phyloP scores from a whole-genome alignment of 2,329 filamentous ascomycete species.

The Penicillium sp. region DNA sequence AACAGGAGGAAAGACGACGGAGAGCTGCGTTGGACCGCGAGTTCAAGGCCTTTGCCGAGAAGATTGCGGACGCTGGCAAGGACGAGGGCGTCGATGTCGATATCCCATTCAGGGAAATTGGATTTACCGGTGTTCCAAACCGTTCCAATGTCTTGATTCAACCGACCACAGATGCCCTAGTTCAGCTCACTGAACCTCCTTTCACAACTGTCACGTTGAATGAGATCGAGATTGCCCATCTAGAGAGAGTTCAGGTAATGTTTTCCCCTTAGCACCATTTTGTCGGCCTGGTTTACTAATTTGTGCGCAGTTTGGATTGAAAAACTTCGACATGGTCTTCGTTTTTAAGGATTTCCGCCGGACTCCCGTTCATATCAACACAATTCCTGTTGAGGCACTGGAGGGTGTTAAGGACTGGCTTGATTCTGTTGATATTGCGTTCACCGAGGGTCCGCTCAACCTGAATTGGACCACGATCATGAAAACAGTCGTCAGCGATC shows the following conservation, averaged over 20 bases:
- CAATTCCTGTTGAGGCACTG: conserved; percentile 90
- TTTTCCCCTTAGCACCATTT: background rate
- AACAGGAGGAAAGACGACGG: conserved; percentile 91
- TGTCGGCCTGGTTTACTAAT: conserved; percentile 24
- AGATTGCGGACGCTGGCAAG: conserved; percentile 92
- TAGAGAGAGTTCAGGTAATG: conserved; percentile 77
- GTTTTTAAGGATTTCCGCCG: conserved; percentile 96
- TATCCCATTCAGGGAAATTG: conserved; percentile 93
- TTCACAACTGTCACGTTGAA: conserved; percentile 95
- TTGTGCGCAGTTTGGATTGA: conserved; percentile 76
- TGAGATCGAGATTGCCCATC: conserved; percentile 92
- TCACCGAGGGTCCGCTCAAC: conserved; percentile 91
- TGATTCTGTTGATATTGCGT: conserved; percentile 92
- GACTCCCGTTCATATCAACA: conserved; percentile 93
- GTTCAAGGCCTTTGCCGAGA: conserved; percentile 95
- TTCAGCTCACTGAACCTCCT: conserved; percentile 93
- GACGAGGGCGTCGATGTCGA: conserved; percentile 90
- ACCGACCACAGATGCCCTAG: conserved; percentile 93
- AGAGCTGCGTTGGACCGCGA: conserved; percentile 90
- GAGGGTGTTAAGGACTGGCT: conserved; percentile 98
- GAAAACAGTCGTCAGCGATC: conserved; percentile 95
- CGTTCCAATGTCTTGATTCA: conserved; percentile 94
- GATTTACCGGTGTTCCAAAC: conserved; percentile 94
- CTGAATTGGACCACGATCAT: conserved; percentile 99
- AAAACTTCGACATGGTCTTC: conserved; percentile 98